Percentiles rank a stretch among this genome's conserved stretches.
These are phyloP conservation scores for Backusella parvicylindrica DNA, from an alignment of 192 early-diverging fungal genomes.

Conservation along the genomic window DNA sequence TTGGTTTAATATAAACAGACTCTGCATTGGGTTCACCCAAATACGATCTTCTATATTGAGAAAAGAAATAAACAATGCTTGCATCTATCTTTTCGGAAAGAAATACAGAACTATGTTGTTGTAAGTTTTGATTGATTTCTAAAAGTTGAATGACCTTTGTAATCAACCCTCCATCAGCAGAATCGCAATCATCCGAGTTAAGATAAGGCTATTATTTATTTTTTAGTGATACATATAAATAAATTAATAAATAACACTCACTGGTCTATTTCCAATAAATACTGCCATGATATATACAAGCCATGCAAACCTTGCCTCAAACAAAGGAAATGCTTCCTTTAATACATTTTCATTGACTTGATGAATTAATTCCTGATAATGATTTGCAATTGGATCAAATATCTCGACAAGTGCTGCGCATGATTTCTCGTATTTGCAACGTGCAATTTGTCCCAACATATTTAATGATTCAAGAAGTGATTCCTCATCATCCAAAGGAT, in stretches of 20 bases:
- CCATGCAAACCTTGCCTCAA: slow-evolving; percentile 74
- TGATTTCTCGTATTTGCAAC: slow-evolving; percentile 64
- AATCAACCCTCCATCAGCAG: slow-evolving; percentile 68
- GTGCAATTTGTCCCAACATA: slow-evolving; percentile 63
- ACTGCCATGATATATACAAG: slow-evolving; percentile 72
- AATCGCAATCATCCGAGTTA: slow-evolving; percentile 71
- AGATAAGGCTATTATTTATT: slow-evolving; percentile 62
- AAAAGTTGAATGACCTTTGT: slow-evolving; percentile 70
- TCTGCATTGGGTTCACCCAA: slow-evolving; percentile 56
- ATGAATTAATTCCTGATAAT: slow-evolving; percentile 48
- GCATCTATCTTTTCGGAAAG: slow-evolving; percentile 64
- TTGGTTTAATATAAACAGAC: slow-evolving; percentile 62
- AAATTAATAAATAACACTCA: slow-evolving; percentile 21
- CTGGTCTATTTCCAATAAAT: slow-evolving; percentile 65
- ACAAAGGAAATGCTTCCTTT: slow-evolving; percentile 43
- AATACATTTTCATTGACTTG: slow-evolving; percentile 26
- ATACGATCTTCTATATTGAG: slow-evolving; percentile 73
- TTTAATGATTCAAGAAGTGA: slow-evolving; percentile 62
- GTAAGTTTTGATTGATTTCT: slow-evolving; percentile 57
- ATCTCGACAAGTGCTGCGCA: slow-evolving; percentile 44
- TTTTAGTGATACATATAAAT: too few species aligned
- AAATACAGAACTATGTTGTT: slow-evolving; percentile 39
- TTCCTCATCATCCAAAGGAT: slow-evolving; percentile 67
- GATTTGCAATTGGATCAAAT: slow-evolving; percentile 56
- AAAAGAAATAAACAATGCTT: slow-evolving; percentile 73